phyloP scores from a whole-genome alignment of 2,329 filamentous ascomycete species.

The Myriosclerotinia curreyana region DNA sequence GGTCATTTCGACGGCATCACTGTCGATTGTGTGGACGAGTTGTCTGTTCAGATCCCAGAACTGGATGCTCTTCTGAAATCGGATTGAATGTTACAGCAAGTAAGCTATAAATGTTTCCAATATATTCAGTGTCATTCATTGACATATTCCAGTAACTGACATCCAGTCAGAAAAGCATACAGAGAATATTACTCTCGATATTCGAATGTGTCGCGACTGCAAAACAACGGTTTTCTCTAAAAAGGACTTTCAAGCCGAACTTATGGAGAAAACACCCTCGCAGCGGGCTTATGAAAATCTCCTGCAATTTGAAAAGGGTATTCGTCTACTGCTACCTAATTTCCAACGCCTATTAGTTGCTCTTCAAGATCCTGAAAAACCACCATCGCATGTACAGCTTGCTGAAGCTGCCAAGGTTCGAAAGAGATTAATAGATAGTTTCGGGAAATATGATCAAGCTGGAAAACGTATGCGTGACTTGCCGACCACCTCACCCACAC shows the following conservation, averaged over 20 bases:
- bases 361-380: conserved; percentile 62
- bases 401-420: conserved; percentile 68
- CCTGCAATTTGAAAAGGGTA: conserved; percentile 67
- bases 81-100: conserved; percentile 70
- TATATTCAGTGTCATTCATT: conserved; percentile 24
- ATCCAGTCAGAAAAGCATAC: conserved; percentile 47
- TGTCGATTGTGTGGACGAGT: conserved; percentile 91
- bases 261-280: conserved; percentile 56
- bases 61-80: conserved; percentile 80
- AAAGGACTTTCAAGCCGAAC: conserved; percentile 61
- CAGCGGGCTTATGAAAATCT: conserved; percentile 66
- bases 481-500: conserved; percentile 60
- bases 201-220: conserved; percentile 92
- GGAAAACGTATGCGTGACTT: conserved; percentile 66
- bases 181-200: conserved; percentile 64
- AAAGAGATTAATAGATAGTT: conserved; percentile 68
- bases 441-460: conserved; percentile 67
- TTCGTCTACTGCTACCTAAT: conserved; percentile 62
- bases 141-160: conserved; percentile 40
- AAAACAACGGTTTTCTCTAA: conserved; percentile 66
- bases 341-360: conserved; percentile 64
- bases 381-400: conserved; percentile 50
- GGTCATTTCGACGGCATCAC: conserved; percentile 90
- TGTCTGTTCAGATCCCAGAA: conserved; percentile 83
- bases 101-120: conserved; percentile 43